Conservation (phyloP, 2,329 filamentous ascomycete species). For the Massarina eburnea region DNA sequence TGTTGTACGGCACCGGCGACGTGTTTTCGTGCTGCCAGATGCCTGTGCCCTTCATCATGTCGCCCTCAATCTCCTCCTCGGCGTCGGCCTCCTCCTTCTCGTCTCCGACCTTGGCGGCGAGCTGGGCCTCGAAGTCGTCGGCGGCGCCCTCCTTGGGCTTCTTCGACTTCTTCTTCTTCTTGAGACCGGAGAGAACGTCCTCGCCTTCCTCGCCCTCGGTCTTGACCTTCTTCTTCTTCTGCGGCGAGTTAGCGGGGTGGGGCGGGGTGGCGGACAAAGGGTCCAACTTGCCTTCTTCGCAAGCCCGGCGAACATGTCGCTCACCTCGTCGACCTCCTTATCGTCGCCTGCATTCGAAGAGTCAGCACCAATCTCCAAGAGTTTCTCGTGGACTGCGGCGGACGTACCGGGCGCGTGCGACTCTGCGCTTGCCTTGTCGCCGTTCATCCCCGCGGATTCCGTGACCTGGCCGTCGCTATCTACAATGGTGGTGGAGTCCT, state of each 20-base stretch:
- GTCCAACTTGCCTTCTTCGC: slow-evolving; percentile 66
- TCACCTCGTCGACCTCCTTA: slow-evolving; percentile 65
- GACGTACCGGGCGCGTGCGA: slow-evolving; percentile 58
- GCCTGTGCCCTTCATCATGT: slow-evolving; percentile 84
- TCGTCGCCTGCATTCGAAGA: slow-evolving; percentile 44
- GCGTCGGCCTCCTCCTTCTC: slow-evolving; percentile 52
- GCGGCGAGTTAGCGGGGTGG: slow-evolving; percentile 8
- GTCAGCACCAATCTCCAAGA: slow-evolving; percentile 17
- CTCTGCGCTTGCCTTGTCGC: slow-evolving; percentile 78
- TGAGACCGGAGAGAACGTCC: slow-evolving; percentile 65
- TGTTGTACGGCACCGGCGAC: slow-evolving; percentile 77
- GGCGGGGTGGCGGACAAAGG: neutral
- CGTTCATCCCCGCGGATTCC: slow-evolving; percentile 69
- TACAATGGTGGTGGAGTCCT: slow-evolving; percentile 82
- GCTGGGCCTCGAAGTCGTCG: slow-evolving; percentile 68
- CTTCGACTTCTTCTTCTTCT: slow-evolving; percentile 90
- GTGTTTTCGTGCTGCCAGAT: slow-evolving; percentile 85
- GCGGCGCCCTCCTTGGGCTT: slow-evolving; percentile 56
- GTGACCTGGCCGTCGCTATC: slow-evolving; percentile 86
- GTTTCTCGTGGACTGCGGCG: neutral
- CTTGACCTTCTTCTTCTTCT: slow-evolving; percentile 66
- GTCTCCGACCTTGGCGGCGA: slow-evolving; percentile 60
- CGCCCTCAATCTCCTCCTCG: slow-evolving; percentile 63
- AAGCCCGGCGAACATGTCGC: slow-evolving; percentile 63
- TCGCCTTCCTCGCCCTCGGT: slow-evolving; percentile 51